A percentile compares a stretch with the other conserved stretches of the same genome.
phyloP scores from a whole-genome alignment of 2,329 filamentous ascomycete genomes.

The Fusarium albosuccineum region DNA sequence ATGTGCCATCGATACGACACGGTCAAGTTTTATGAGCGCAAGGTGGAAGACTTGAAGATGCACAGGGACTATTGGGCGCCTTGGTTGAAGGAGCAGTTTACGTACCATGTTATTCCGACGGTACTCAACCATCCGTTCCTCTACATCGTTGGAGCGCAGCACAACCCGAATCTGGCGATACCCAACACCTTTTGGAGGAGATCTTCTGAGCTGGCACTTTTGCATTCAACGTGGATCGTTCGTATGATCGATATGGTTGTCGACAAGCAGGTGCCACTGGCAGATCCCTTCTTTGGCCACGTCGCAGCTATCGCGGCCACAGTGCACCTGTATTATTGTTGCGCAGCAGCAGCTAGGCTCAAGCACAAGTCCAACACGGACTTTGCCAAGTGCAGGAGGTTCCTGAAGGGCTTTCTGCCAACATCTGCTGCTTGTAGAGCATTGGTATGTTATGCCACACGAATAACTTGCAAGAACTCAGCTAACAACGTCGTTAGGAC shows the following conservation, averaged over 20 bases:
- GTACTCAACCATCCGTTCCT: conserved; percentile 67
- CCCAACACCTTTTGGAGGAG: conserved; percentile 67
- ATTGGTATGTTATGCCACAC: conserved; percentile 53
- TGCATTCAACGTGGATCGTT: conserved; percentile 67
- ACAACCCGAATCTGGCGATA: conserved; percentile 64
- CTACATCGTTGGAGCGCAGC: conserved; percentile 65
- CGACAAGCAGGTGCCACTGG: conserved; percentile 62
- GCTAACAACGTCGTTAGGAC: conserved; percentile 53
- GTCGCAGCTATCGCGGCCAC: conserved; percentile 65
- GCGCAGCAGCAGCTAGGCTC: conserved; percentile 60
- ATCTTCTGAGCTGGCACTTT: conserved; percentile 63
- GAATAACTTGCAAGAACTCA: neutral
- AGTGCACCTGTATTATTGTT: conserved; percentile 67
- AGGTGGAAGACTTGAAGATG: conserved; percentile 58
- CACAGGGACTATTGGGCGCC: conserved; percentile 64
- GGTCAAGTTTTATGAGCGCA: conserved; percentile 65
- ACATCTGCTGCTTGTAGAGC: conserved; percentile 61
- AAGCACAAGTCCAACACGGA: conserved; percentile 66
- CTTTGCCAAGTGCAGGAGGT: conserved; percentile 63
- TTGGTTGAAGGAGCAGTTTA: conserved; percentile 67
- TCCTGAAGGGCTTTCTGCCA: conserved; percentile 62
- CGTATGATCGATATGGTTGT: conserved; percentile 67
- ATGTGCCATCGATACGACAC: conserved; percentile 66
- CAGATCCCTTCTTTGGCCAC: conserved; percentile 66
- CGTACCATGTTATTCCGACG: conserved; percentile 64